phyloP scores from a whole-genome alignment of 2,329 filamentous ascomycete species.

The Aspergillus puulaauensis region DNA sequence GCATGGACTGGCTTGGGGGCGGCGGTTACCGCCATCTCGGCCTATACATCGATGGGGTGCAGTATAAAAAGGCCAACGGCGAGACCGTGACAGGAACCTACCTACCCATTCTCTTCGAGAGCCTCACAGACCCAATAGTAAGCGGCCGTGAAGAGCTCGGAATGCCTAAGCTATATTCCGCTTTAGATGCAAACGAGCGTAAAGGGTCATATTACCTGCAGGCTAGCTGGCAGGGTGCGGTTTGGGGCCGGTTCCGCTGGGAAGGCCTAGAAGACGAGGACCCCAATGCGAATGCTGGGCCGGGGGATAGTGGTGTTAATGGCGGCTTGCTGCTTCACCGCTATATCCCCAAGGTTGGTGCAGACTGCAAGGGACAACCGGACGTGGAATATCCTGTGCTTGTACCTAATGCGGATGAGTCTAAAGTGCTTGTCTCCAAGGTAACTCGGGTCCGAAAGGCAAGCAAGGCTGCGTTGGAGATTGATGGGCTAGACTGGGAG shows the following conservation, averaged over 20 bases:
- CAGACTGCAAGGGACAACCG: constrained; percentile 46
- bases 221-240: constrained; percentile 45
- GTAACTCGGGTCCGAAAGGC: constrained; percentile 27
- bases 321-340: constrained; percentile 56
- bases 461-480: constrained; percentile 45
- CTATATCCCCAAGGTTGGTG: constrained; percentile 58
- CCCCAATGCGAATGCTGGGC: constrained; percentile 14
- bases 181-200: constrained; percentile 47
- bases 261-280: constrained; percentile 35
- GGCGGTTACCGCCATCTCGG: constrained; percentile 59
- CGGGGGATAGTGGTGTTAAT: constrained; percentile 32
- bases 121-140: constrained; percentile 59
- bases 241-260: constrained; percentile 40
- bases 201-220: constrained; percentile 39
- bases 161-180: constrained; percentile 60
- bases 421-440: constrained; percentile 28
- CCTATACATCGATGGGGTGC: constrained; percentile 62
- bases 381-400: constrained; percentile 57
- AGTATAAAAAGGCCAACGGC: constrained; percentile 54
- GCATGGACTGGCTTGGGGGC: constrained; percentile 63
- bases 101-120: constrained; percentile 60
- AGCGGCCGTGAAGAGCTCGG: constrained; percentile 62
- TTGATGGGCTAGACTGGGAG: constrained; percentile 54
- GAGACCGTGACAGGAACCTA: constrained; percentile 52
- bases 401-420: constrained; percentile 31